Base-by-base conservation (phyloP, 805 yeast species). In the Wickerhamomyces chaumierensis region DNA sequence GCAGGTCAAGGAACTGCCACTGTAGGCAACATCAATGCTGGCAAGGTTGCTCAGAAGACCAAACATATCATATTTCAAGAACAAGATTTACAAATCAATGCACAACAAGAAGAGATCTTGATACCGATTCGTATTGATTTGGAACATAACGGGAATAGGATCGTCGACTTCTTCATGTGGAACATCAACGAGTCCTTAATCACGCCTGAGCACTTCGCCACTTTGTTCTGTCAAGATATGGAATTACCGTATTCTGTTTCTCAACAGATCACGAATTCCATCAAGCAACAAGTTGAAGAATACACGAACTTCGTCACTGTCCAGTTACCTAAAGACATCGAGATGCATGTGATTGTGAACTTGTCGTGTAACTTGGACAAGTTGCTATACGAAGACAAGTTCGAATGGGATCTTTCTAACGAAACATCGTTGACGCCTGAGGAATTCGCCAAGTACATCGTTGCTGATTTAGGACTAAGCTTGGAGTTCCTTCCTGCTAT, bases 121-220 rank as follows among this genome's bases (percentile, higher is more conserved):
- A 85, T 88, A 9, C 98, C 98, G 2, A 75, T 92, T 20, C 68
- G 95, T 44, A 63, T 92, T 20, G 95, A 85, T 42, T 72, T 92
- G 46, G 96, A 88, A 46, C 72, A 75, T 45, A 94, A 86, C 49
- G 86, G 78, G n/a, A 82, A 81, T 60, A 76, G 81, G 51, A 70
- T 92, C 33, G 71, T 84, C 29, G 98, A 92, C 56, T 83, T 94
- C 1, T 81, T 92, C 49, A 68, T 87, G 39, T 92, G 97, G 97
- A 88, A 92, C 57, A 55, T 81, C 39, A 75, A 84, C 52, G 98
- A 92, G 51, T 62, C 71, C n/a, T 66, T 78, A 2, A 57, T 83
- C 7, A 69, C 88, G 42, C 95, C 97, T 0, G 97, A 90, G 53
- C 90, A 84, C 48, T 92, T 92, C 61, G 90, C 96, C 0, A 65